Conservation (phyloP, 805 yeast genomes). For the Starmerella potacharoeniae region DNA sequence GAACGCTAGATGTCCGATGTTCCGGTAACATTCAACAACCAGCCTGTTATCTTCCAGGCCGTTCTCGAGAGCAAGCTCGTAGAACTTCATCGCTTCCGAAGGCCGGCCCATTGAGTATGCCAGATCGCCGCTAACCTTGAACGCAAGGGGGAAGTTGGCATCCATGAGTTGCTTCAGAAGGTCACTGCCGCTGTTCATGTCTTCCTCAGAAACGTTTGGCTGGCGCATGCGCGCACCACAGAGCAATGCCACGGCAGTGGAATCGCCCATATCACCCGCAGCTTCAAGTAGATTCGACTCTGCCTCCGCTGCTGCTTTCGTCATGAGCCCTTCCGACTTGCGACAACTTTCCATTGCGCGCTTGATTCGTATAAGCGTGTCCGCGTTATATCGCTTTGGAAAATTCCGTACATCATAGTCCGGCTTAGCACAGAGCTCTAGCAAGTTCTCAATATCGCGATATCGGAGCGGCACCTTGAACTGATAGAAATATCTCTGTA, state of each 20-base stretch:
- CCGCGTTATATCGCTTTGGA: constrained; percentile 41
- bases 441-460: constrained; percentile 8
- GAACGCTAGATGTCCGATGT: constrained; percentile 49
- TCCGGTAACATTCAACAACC: constrained; percentile 61
- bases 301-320: constrained; percentile 44
- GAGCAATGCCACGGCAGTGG: constrained; percentile 65
- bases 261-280: constrained; percentile 74
- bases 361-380: constrained; percentile 59
- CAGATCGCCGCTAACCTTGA: constrained; percentile 70
- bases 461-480: constrained; percentile 18
- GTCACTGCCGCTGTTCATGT: constrained; percentile 48
- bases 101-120: constrained; percentile 40
- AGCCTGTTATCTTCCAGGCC: constrained; percentile 38
- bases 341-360: constrained; percentile 53
- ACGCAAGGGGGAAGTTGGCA: constrained; percentile 57
- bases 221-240: constrained; percentile 52
- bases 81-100: constrained; percentile 46
- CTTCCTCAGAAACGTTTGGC: constrained; percentile 37
- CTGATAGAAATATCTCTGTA: constrained; percentile 17
- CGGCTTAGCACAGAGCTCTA: constrained; percentile 6
- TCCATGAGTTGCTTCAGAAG: constrained; percentile 49
- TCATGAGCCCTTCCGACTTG: constrained; percentile 46
- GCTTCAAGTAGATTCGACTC: constrained; percentile 68
- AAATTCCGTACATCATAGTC: constrained; percentile 13
- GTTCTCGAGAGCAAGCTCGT: constrained; percentile 43